Conservation (phyloP, 164 flowering plant genomes). For the Houttuynia cordata region DNA sequence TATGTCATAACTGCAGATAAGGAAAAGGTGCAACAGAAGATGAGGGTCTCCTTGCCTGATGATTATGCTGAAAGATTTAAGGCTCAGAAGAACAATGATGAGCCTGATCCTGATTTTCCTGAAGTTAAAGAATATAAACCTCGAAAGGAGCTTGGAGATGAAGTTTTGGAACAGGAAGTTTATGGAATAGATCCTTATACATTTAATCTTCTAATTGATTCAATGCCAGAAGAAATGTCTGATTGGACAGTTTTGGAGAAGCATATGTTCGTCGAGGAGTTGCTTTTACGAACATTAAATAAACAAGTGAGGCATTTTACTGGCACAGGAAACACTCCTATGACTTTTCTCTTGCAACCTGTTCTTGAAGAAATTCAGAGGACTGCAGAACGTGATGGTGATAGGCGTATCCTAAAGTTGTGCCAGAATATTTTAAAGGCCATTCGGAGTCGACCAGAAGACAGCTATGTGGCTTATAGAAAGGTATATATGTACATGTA, state of each 20-base stretch:
- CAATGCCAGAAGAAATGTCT: constrained; percentile 75
- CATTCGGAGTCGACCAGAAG: constrained; percentile 70
- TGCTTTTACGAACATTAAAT: constrained; percentile 62
- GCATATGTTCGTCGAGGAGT: constrained; percentile 83
- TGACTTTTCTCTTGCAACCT: constrained; percentile 62
- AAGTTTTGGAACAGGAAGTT: constrained; percentile 96
- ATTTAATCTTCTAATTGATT: constrained; percentile 91
- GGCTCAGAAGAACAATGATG: constrained; percentile 88
- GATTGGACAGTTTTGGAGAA: constrained; percentile 68
- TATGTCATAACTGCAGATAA: constrained; percentile 87
- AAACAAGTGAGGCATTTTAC: constrained; percentile 72
- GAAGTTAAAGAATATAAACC: constrained; percentile 96
- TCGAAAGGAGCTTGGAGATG: constrained; percentile 76
- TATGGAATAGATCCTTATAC: constrained; percentile 99
- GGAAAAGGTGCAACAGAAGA: constrained; percentile 81
- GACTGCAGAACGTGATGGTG: constrained; percentile 39
- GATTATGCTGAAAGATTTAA: constrained; percentile 78
- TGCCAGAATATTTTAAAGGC: constrained; percentile 65
- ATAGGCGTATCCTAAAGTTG: constrained; percentile 34
- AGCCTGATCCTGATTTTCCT: constrained; percentile 87
- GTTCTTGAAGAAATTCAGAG: constrained; percentile 68
- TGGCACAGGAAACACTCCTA: constrained; percentile 80
- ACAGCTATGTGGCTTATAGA: constrained; percentile 91
- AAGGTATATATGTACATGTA: constrained; percentile 37
- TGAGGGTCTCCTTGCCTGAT: constrained; percentile 90